Evolutionary conservation across 768 basidiomycete genomes (phyloP).

Genomic region (Naganishia randhawae): DNA sequence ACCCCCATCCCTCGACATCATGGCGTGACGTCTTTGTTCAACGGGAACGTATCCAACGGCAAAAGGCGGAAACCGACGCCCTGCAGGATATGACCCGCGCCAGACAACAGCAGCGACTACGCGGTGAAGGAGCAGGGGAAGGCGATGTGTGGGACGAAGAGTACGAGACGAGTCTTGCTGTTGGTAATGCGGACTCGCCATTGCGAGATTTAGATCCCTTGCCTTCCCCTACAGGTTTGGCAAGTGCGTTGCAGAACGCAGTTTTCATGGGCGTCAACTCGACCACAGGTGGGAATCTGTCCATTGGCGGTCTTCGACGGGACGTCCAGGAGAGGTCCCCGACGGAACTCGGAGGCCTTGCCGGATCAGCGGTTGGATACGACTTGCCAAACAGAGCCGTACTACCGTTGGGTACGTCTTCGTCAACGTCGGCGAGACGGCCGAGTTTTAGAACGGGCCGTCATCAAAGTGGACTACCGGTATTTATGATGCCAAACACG

Average conservation of each 20-base stretch:
- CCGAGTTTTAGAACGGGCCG: constrained; percentile 24
- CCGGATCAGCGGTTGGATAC: neutral
- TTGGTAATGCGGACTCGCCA: neutral
- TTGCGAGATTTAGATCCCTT: neutral
- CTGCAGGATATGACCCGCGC: constrained; percentile 2
- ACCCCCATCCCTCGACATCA: constrained; percentile 25
- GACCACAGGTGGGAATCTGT: neutral
- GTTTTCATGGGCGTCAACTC: constrained; percentile 1
- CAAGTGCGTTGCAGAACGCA: neutral
- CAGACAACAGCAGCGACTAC: constrained; percentile 5
- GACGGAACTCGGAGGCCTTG: neutral
- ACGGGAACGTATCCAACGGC: constrained; percentile 22
- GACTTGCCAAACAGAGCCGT: neutral
- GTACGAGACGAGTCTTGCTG: constrained; percentile 23
- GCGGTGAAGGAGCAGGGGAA: constrained; percentile 12
- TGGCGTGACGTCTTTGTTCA: constrained; percentile 29
- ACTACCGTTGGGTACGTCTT: too few species aligned
- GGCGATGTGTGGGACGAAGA: constrained; percentile 29
- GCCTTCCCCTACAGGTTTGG: neutral
- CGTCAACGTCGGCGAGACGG: constrained; percentile 10
- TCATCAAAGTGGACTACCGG: constrained; percentile 23
- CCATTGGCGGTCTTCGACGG: neutral
- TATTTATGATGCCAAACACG: constrained; percentile 24
- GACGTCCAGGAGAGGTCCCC: constrained; percentile 20
- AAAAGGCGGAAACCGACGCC: constrained; percentile 17